Percentiles rank a stretch among this genome's conserved stretches.
Conservation (phyloP, 148 eudicot genomes). For the Vaccinium myrtillus region DNA sequence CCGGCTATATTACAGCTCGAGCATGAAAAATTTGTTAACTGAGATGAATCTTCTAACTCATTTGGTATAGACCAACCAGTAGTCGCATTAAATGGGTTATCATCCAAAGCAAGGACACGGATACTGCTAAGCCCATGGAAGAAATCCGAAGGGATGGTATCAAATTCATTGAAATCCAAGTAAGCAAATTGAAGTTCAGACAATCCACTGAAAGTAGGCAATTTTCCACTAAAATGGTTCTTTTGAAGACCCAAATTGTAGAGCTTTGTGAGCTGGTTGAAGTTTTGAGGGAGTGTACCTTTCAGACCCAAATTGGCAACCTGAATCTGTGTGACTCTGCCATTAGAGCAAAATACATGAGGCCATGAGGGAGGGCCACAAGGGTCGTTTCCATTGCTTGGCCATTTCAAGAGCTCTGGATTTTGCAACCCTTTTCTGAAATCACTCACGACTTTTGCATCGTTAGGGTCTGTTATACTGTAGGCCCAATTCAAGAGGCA, state of each 20-base stretch:
- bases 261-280: constrained; percentile 52
- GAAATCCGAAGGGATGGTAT: constrained; percentile 68
- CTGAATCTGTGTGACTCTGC: constrained; percentile 71
- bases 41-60: constrained; percentile 40
- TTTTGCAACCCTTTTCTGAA: constrained; percentile 65
- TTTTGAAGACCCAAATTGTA: constrained; percentile 63
- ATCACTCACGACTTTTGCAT: constrained; percentile 44
- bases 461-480: constrained; percentile 54
- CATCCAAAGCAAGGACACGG: constrained; percentile 54
- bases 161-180: constrained; percentile 60
- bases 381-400: constrained; percentile 55
- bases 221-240: constrained; percentile 51
- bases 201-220: constrained; percentile 72
- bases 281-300: constrained; percentile 57
- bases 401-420: constrained; percentile 75
- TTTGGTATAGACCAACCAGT: constrained; percentile 66
- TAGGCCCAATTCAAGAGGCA: constrained; percentile 23
- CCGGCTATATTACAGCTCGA: constrained; percentile 49
- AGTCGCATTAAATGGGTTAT: constrained; percentile 58
- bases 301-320: constrained; percentile 54
- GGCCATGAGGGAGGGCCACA: constrained; percentile 69
- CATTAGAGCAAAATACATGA: constrained; percentile 55
- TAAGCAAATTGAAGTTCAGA: constrained; percentile 54
- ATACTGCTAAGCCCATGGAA: constrained; percentile 55
- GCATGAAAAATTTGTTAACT: constrained; percentile 58